Evolutionary conservation across 2,329 filamentous ascomycete genomes (phyloP).

Genomic region (Hirsutella thompsonii): DNA sequence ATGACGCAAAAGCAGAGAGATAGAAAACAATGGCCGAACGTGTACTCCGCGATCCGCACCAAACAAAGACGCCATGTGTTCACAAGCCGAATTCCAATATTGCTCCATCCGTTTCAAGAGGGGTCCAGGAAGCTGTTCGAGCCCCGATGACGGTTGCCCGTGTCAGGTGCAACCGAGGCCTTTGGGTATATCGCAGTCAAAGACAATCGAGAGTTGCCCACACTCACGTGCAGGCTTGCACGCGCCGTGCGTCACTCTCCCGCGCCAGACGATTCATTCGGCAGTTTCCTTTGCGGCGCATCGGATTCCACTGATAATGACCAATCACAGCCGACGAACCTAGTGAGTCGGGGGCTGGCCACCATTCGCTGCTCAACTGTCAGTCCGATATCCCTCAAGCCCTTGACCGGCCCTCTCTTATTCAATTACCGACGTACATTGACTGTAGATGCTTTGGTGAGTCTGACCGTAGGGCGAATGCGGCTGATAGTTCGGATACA

Average conservation of each 20-base stretch:
- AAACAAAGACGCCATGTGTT: neutral
- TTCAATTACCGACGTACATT: conserved; percentile 30
- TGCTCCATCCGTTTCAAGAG: neutral
- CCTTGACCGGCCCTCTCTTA: neutral
- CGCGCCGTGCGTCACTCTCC: too few species aligned
- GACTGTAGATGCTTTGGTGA: conserved; percentile 46
- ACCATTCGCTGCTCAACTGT: conserved; percentile 4
- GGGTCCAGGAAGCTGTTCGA: neutral
- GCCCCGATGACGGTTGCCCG: neutral
- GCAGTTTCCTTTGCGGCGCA: too few species aligned
- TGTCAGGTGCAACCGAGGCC: too few species aligned
- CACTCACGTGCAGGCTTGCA: too few species aligned
- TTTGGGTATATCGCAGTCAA: too few species aligned
- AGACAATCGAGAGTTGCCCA: too few species aligned
- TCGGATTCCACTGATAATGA: too few species aligned
- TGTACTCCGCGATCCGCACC: neutral
- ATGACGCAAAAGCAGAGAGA: neutral
- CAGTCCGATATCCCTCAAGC: neutral
- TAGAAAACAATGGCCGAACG: neutral
- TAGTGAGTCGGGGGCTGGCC: conserved; percentile 4
- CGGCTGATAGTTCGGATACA: conserved; percentile 45
- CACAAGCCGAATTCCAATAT: neutral
- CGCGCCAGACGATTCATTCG: too few species aligned
- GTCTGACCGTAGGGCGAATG: conserved; percentile 46
- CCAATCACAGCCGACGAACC: neutral